Evolutionary conservation across 2,329 filamentous ascomycete species (phyloP).

Genomic region (Zymoseptoria tritici): DNA sequence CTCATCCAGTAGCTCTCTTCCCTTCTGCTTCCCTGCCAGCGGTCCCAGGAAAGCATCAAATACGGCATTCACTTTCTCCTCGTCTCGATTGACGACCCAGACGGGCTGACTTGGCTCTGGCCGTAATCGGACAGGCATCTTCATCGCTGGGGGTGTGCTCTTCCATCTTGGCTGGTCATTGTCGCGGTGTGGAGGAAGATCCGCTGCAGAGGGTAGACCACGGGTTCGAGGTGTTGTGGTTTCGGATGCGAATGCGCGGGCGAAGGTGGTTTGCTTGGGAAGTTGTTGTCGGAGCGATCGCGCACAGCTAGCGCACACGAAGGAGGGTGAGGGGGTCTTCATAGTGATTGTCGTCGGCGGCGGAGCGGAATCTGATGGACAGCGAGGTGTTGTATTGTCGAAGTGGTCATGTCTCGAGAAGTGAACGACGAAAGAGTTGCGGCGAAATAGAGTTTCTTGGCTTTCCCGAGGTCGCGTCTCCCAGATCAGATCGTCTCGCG

Average conservation of each 20-base stretch:
- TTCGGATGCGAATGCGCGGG: conserved; percentile 18
- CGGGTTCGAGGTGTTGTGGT: conserved; percentile 8
- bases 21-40: conserved; percentile 21
- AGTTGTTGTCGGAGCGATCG: conserved; percentile 14
- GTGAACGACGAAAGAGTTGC: background rate
- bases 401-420: background rate
- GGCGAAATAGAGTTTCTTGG: background rate
- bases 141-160: conserved; percentile 42
- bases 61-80: conserved; percentile 64
- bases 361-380: background rate
- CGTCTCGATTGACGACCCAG: conserved; percentile 70
- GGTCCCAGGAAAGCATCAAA: conserved; percentile 69
- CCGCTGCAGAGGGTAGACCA: conserved; percentile 22
- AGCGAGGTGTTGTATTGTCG: background rate
- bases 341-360: conserved; percentile 4
- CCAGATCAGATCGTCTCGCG: background rate
- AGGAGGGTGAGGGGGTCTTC: conserved; percentile 18
- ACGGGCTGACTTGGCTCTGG: conserved; percentile 48
- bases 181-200: conserved; percentile 1
- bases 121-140: conserved; percentile 48
- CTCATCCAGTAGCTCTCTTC: conserved; percentile 73
- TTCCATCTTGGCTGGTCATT: conserved; percentile 41
- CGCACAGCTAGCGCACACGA: conserved; percentile 27
- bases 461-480: background rate
- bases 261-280: background rate